These are phyloP conservation scores for Carex myosuroides DNA, from an alignment of 176 grass and related monocot species.

Conservation along the genomic window DNA sequence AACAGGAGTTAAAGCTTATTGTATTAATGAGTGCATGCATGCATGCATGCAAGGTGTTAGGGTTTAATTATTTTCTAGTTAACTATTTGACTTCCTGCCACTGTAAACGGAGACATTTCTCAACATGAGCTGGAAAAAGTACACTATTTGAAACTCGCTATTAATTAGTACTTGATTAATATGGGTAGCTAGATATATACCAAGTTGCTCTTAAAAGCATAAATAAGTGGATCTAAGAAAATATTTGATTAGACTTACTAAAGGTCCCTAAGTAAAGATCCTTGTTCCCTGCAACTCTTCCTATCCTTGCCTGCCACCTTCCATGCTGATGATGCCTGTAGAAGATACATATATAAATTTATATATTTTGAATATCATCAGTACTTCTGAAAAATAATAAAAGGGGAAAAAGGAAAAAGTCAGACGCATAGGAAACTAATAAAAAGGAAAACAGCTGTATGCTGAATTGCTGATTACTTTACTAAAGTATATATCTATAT, in stretches of 20 bases:
- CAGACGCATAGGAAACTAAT: neutral
- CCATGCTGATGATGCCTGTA: constrained; percentile 54
- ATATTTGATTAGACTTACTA: constrained; percentile 30
- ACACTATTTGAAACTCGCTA: neutral
- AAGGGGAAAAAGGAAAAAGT: neutral
- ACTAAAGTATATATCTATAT: neutral
- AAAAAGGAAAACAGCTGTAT: neutral
- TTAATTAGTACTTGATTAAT: constrained; percentile 14
- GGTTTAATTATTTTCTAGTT: constrained; percentile 5
- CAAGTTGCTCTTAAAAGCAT: constrained; percentile 4
- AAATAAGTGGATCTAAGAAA: neutral
- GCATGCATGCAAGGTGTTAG: neutral
- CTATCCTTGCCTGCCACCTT: constrained; percentile 54
- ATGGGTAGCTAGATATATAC: neutral
- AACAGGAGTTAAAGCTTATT: neutral
- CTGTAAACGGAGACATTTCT: constrained; percentile 7
- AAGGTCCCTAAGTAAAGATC: constrained; percentile 53
- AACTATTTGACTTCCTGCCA: constrained; percentile 26
- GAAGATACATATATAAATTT: neutral
- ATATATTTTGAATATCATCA: neutral
- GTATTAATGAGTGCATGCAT: constrained; percentile 5
- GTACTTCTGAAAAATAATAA: neutral
- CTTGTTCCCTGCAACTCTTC: constrained; percentile 56
- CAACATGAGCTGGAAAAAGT: neutral
- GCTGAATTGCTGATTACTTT: neutral